Evolutionary conservation across 345 rosid species (phyloP).

Genomic region (Hibiscus tridactylites): DNA sequence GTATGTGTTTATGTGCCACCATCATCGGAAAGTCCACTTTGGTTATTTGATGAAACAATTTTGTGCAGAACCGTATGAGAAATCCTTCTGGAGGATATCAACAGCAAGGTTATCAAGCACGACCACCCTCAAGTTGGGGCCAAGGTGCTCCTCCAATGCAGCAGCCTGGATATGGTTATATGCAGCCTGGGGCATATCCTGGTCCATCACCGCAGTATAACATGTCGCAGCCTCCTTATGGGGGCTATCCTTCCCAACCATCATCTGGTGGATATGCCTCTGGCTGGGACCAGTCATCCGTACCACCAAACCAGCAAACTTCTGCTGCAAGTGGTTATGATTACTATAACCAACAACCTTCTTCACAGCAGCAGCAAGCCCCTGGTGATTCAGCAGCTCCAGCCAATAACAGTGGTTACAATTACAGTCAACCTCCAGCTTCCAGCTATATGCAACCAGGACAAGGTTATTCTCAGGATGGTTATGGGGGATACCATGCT

Average conservation of each 20-base stretch:
- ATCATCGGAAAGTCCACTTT: conserved; percentile 9
- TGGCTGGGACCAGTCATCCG: conserved; percentile 80
- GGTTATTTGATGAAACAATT: conserved; percentile 29
- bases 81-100: conserved; percentile 74
- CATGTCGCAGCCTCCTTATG: conserved; percentile 65
- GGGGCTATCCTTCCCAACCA: conserved; percentile 72
- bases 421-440: conserved; percentile 58
- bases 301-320: conserved; percentile 50
- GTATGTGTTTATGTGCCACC: conserved; percentile 11
- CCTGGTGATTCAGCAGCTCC: conserved; percentile 61
- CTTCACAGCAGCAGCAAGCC: conserved; percentile 54
- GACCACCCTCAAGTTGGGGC: conserved; percentile 78
- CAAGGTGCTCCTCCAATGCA: conserved; percentile 63
- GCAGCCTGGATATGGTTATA: conserved; percentile 82
- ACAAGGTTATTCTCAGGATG: conserved; percentile 75
- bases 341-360: conserved; percentile 68
- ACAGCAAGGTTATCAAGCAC: conserved; percentile 85
- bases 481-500: conserved; percentile 62
- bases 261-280: conserved; percentile 67
- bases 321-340: conserved; percentile 73
- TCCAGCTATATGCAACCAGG: conserved; percentile 73
- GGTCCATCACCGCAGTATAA: conserved; percentile 64
- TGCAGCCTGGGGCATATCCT: conserved; percentile 84
- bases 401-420: conserved; percentile 55
- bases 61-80: conserved; percentile 84